Evolutionary conservation across 2,329 filamentous ascomycete genomes (phyloP).

Genomic region (Aureobasidium sp.): DNA sequence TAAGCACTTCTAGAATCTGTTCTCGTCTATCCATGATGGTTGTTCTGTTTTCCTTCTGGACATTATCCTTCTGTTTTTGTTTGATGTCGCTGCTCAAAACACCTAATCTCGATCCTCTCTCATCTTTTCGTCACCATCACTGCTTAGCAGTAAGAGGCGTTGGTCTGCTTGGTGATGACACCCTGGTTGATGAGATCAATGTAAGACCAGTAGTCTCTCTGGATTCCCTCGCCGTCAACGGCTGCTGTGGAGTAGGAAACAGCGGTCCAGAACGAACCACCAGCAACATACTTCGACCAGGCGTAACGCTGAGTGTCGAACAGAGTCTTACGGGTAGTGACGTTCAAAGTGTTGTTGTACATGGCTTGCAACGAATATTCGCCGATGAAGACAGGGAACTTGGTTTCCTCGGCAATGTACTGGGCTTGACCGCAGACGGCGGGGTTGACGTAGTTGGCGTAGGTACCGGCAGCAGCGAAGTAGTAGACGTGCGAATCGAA

Average conservation of each 20-base stretch:
- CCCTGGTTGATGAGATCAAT: constrained; percentile 12
- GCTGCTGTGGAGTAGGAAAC: constrained; percentile 14
- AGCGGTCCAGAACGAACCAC: constrained; percentile 15
- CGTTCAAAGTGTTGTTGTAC: neutral
- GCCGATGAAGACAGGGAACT: neutral
- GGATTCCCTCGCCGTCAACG: constrained; percentile 16
- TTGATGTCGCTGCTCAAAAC: no score
- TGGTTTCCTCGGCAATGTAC: neutral
- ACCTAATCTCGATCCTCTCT: no score
- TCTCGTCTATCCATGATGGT: no score
- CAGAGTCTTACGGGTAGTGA: neutral
- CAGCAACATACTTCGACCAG: constrained; percentile 18
- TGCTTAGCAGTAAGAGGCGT: neutral
- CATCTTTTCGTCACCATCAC: no score
- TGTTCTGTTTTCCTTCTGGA: no score
- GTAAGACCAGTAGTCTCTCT: constrained; percentile 17
- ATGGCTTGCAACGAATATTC: neutral
- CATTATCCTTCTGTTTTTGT: no score
- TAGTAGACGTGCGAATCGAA: constrained; percentile 11
- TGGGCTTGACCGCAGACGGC: neutral
- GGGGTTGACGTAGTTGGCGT: neutral
- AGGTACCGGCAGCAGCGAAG: neutral
- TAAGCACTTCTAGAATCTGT: no score
- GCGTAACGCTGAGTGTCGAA: constrained; percentile 16
- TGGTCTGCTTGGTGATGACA: constrained; percentile 9